Evolutionary conservation across 1,139 yeast species (phyloP).

Genomic region (Debaryomycetaceae sp.): DNA sequence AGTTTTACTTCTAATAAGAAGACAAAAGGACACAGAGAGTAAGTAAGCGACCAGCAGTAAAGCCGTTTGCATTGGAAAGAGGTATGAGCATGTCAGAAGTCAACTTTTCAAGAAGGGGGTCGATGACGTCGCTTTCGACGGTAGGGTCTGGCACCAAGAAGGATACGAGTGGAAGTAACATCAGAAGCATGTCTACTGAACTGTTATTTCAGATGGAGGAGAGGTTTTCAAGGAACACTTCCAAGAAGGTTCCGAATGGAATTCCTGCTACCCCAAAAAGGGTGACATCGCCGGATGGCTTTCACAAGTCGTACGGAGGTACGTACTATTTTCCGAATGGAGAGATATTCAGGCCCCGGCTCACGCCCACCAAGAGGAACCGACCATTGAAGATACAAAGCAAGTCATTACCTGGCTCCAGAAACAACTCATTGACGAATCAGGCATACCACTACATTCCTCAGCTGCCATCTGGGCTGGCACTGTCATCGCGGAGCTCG

Average conservation of each 20-base stretch:
- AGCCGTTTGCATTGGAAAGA: background rate
- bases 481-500: constrained; percentile 9
- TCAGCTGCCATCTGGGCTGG: constrained; percentile 9
- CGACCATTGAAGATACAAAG: constrained; percentile 29
- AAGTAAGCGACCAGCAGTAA: background rate
- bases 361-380: constrained; percentile 34
- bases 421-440: background rate
- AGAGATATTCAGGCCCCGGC: constrained; percentile 50
- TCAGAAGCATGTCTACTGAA: constrained; percentile 38
- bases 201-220: constrained; percentile 36
- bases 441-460: constrained; percentile 6
- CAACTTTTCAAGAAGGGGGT: constrained; percentile 25
- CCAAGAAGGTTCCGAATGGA: constrained; percentile 19
- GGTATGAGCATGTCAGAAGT: background rate
- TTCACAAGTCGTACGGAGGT: constrained; percentile 23
- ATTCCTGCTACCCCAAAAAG: background rate
- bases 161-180: constrained; percentile 11
- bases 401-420: background rate
- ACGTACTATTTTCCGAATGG: constrained; percentile 53
- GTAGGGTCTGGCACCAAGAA: constrained; percentile 6
- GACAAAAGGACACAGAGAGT: background rate
- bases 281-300: constrained; percentile 6
- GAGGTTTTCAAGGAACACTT: constrained; percentile 32
- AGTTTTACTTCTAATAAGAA: too few relatives aligned
- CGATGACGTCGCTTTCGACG: constrained; percentile 32